Evolutionary conservation across 2,329 filamentous ascomycete species (phyloP).

Genomic region (Scolecobasidium constrictum): DNA sequence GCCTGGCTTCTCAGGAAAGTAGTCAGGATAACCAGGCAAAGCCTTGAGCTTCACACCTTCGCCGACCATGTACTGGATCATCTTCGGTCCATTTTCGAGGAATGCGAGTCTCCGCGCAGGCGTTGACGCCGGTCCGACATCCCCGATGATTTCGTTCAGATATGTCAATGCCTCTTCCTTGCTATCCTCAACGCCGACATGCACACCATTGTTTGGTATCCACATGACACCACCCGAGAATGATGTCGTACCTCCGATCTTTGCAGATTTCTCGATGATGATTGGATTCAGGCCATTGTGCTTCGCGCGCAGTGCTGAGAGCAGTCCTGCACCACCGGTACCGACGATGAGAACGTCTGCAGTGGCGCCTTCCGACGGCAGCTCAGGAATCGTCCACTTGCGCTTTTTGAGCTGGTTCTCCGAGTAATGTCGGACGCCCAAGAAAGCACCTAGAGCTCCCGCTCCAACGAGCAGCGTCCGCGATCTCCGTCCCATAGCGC

Average conservation of each 20-base stretch:
- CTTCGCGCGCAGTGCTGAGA: slow-evolving; percentile 20
- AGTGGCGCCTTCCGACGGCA: not conserved
- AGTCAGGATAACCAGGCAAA: slow-evolving; percentile 21
- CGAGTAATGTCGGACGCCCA: not conserved
- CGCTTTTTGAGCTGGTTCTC: not conserved
- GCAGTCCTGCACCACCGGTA: slow-evolving; percentile 21
- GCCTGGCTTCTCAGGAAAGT: slow-evolving; percentile 18
- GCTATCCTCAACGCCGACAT: slow-evolving; percentile 16
- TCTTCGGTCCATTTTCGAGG: slow-evolving; percentile 20
- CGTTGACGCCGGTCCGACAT: slow-evolving; percentile 21
- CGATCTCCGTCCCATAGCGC: not conserved
- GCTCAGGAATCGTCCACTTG: not conserved
- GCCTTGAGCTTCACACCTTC: slow-evolving; percentile 19
- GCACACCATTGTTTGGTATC: slow-evolving; percentile 23
- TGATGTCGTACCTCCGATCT: slow-evolving; percentile 24
- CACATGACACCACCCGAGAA: slow-evolving; percentile 25
- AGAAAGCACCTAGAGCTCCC: not conserved
- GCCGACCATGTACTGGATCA: slow-evolving; percentile 21
- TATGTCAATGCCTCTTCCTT: slow-evolving; percentile 18
- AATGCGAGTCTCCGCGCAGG: slow-evolving; percentile 18
- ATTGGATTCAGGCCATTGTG: slow-evolving; percentile 16
- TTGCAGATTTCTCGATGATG: slow-evolving; percentile 23
- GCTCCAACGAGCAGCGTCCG: not conserved
- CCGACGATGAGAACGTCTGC: slow-evolving; percentile 24
- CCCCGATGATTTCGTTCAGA: slow-evolving; percentile 18